Evolutionary conservation across 2,329 filamentous ascomycete species (phyloP), one percentile per base, ranked within the genome.

Genomic region (Ophiostoma sp.): DNA sequence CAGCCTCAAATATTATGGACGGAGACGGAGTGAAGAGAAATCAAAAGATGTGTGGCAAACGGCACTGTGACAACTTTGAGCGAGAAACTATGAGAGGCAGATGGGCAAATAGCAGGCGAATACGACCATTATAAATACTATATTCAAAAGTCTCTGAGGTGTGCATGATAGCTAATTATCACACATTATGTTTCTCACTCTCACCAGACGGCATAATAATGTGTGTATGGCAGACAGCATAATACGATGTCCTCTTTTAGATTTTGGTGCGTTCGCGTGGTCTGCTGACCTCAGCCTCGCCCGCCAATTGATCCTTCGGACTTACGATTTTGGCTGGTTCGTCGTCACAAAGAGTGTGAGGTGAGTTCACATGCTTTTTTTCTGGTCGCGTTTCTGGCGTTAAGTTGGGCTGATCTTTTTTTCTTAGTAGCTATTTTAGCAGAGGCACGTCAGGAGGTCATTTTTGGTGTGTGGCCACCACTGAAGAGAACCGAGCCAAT

Each of bases 281-380:
- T 36, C 66, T 69, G 45, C 17, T 69, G 66, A 69, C 66, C 28
- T 55, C 45, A 69, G 66, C 66, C 64, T 50, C 25, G 64, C 42
- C 42, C 17, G 64, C 25, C 36, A 25, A 8, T 3, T 22, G 45
- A 9, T 39, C 33, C 22, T 52, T 74, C 39, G 28, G 28, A 9
- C 9, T 69, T 64, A 22, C 12, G 11, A 61, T 70, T 50, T 25
- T 25, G 9, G 50, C 31, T 31, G 48, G 50, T 12, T 64, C 6
- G n/a, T 36, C 33, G 66, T 50, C 25, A 45, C 25, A 50, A 48
- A 17, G 42, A 12, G 42, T 48, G 25, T 69, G 68, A 45, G 68
- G 59, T n/a, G n/a, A n/a, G n/a, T 70, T 70, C 68, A 70, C 68
- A 71, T 71, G 69, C 69, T 64, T 64, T 71, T 63, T 50, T 71